These are phyloP conservation scores for Aspergillus conjunctus DNA, from an alignment of 495 filamentous ascomycete species.

Conservation along the genomic window DNA sequence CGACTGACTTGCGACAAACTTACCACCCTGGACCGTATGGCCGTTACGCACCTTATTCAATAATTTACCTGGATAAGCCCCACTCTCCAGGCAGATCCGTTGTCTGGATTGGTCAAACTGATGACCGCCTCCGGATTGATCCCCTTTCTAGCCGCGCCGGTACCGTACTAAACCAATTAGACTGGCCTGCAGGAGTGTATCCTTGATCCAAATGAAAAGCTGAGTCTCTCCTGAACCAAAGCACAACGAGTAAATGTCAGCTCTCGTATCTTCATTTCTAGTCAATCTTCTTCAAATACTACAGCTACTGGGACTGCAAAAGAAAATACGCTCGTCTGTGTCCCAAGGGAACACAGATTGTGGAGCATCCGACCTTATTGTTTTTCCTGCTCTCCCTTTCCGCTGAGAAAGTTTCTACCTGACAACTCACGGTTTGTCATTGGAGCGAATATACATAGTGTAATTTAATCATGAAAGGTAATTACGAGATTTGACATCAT, in stretches of 20 bases:
- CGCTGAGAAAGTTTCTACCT: conserved; percentile 7
- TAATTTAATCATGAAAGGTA: background rate
- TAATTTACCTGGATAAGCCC: conserved; percentile 16
- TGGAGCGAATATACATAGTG: conserved; percentile 20
- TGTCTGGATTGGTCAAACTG: conserved; percentile 1
- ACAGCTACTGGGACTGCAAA: too few species aligned
- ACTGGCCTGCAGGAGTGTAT: background rate
- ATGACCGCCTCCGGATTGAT: conserved; percentile 20
- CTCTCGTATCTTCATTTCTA: too few species aligned
- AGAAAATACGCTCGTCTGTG: background rate
- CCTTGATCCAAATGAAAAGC: background rate
- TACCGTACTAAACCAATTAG: conserved; percentile 4
- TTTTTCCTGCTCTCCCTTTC: conserved; percentile 2
- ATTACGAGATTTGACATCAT: conserved; percentile 16
- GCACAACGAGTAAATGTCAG: too few species aligned
- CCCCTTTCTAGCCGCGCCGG: conserved; percentile 13
- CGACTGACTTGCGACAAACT: conserved; percentile 1
- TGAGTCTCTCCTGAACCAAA: background rate
- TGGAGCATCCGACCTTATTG: background rate
- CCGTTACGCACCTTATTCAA: conserved; percentile 14
- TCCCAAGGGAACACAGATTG: background rate
- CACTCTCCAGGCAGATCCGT: conserved; percentile 11
- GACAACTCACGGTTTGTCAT: conserved; percentile 9
- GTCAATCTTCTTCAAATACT: too few species aligned
- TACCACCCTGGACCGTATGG: background rate